These are phyloP conservation scores for Salix udensis DNA, from an alignment of 345 rosid genomes.

Conservation along the genomic window DNA sequence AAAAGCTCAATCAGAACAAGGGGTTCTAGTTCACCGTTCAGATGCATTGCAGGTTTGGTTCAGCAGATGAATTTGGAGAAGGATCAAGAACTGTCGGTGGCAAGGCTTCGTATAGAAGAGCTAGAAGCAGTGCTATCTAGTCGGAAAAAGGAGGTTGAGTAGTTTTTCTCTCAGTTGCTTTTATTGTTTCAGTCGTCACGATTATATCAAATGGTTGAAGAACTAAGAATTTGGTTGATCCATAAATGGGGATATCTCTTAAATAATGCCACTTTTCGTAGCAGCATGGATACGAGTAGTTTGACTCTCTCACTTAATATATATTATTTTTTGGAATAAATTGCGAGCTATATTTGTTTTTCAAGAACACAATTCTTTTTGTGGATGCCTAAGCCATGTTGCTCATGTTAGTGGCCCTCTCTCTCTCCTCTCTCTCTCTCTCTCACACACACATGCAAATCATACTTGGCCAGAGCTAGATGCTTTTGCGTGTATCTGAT, in stretches of 20 bases:
- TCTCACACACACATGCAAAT: neutral
- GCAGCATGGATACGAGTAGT: neutral
- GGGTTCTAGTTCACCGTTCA: conserved; percentile 91
- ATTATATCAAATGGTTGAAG: too few relatives aligned
- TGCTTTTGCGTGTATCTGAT: too few relatives aligned
- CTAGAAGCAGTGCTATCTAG: conserved; percentile 53
- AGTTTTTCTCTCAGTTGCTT: neutral
- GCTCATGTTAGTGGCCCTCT: too few relatives aligned
- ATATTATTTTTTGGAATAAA: too few relatives aligned
- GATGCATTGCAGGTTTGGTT: conserved; percentile 81
- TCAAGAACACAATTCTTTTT: too few relatives aligned
- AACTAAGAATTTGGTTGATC: neutral
- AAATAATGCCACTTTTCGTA: neutral
- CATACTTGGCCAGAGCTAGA: neutral
- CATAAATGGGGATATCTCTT: neutral
- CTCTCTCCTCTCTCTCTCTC: neutral
- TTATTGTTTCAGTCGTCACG: neutral
- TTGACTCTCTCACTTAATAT: neutral
- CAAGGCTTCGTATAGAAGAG: conserved; percentile 65
- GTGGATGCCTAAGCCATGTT: too few relatives aligned
- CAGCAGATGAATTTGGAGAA: conserved; percentile 82
- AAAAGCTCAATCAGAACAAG: conserved; percentile 53
- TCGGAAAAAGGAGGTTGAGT: conserved; percentile 74
- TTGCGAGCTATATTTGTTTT: too few relatives aligned
- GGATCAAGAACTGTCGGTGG: conserved; percentile 67